A percentile compares a stretch with the other conserved stretches of the same genome.
Conservation (phyloP, 495 filamentous ascomycete species). For the Talaromyces stipitatus region DNA sequence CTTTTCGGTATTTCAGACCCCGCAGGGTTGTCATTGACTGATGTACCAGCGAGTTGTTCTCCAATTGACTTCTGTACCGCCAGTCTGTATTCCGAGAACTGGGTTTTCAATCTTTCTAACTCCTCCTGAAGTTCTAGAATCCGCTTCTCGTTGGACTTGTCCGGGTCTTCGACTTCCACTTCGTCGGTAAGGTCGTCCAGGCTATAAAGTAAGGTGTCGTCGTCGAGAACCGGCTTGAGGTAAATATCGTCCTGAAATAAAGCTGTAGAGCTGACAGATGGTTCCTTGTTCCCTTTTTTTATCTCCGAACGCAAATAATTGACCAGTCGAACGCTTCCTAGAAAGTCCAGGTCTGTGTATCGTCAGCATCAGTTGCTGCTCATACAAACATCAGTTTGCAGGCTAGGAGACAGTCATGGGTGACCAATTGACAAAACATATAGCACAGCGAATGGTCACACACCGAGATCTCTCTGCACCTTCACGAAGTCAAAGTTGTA, state of each 20-base stretch:
- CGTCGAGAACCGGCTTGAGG: slow-evolving; percentile 78
- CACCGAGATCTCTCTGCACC: slow-evolving; percentile 55
- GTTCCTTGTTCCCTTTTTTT: slow-evolving; percentile 41
- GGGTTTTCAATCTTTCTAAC: slow-evolving; percentile 52
- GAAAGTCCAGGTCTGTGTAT: slow-evolving; percentile 63
- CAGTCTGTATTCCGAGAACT: slow-evolving; percentile 65
- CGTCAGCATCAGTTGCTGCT: background rate
- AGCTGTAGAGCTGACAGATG: slow-evolving; percentile 46
- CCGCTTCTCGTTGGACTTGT: slow-evolving; percentile 38
- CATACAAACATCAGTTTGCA: background rate
- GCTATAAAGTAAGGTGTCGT: slow-evolving; percentile 78
- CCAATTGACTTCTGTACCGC: slow-evolving; percentile 66
- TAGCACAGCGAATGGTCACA: slow-evolving; percentile 18
- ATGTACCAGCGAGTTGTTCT: slow-evolving; percentile 50
- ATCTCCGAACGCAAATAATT: slow-evolving; percentile 66
- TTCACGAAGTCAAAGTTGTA: slow-evolving; percentile 68
- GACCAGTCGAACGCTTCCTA: slow-evolving; percentile 73
- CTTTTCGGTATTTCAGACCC: slow-evolving; percentile 11
- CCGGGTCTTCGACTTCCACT: slow-evolving; percentile 10
- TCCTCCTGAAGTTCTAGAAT: slow-evolving; percentile 64
- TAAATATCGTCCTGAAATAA: slow-evolving; percentile 67
- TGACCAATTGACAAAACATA: background rate
- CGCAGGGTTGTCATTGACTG: slow-evolving; percentile 17
- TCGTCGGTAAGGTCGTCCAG: slow-evolving; percentile 65
- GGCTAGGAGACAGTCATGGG: background rate